Conservation (phyloP, 2,329 filamentous ascomycete species). For the Penicillium sp. region DNA sequence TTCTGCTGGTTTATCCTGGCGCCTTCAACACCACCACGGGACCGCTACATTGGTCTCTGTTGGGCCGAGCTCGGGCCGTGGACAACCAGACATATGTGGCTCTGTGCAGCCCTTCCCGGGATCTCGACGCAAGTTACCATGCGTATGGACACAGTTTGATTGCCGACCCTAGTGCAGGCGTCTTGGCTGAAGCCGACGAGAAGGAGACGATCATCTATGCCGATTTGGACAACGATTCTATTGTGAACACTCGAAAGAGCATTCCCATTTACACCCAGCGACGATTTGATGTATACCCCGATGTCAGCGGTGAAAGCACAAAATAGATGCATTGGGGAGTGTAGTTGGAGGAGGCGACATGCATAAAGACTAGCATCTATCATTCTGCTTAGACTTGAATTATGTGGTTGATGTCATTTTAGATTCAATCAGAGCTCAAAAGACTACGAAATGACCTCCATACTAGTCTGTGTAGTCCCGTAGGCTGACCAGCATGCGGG, state of each 20-base stretch:
- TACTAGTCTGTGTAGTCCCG: no score
- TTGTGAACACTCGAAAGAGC: slow-evolving; percentile 69
- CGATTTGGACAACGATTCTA: slow-evolving; percentile 61
- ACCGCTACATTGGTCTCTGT: slow-evolving; percentile 81
- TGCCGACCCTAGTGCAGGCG: slow-evolving; percentile 76
- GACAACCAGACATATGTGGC: slow-evolving; percentile 95
- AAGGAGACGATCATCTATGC: slow-evolving; percentile 68
- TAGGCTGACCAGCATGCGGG: no score
- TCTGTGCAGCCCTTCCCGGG: slow-evolving; percentile 83
- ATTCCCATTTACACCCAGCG: slow-evolving; percentile 82
- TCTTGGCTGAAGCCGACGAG: slow-evolving; percentile 75
- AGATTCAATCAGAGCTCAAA: no score
- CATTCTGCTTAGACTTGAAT: no score
- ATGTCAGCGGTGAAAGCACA: slow-evolving; percentile 59
- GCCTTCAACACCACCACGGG: slow-evolving; percentile 96
- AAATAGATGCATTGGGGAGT: slow-evolving; percentile 7
- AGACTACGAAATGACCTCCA: no score
- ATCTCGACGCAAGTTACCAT: slow-evolving; percentile 70
- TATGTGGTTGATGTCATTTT: background rate
- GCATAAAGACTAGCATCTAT: background rate
- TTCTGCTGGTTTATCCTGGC: slow-evolving; percentile 86
- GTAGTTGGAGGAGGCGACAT: background rate
- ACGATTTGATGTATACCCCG: slow-evolving; percentile 90
- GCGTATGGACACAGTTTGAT: slow-evolving; percentile 91
- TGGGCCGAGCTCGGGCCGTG: slow-evolving; percentile 74